Base-by-base conservation (phyloP, 371 early-diverging fungal genomes). In the Mortierella sp. region DNA sequence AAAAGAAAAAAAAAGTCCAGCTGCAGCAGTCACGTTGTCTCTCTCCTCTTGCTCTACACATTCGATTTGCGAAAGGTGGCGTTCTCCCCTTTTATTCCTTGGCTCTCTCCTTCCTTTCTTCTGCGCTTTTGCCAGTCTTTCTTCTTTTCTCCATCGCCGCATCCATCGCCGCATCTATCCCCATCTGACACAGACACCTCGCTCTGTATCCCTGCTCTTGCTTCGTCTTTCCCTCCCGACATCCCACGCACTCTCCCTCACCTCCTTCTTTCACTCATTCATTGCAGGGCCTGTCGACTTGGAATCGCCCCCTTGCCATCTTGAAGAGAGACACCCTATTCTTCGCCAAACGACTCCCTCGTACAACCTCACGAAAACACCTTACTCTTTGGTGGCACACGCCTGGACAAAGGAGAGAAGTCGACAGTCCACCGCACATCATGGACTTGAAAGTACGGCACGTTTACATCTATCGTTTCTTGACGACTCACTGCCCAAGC, bases 391-490 rank as follows among this genome's bases (percentile, higher is more conserved):
- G 34, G 63, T 31, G 34, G 19, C 16, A 19, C 19, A 63, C 4
- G 1, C 21, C 21, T 63, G 63, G 63, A 34, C 34, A 63, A 8
- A 34, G 63, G 63, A 63, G 21, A 34, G 13, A 19, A 42, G 68
- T 38, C 68, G 21, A 63, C 21, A 63, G 21, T 38, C 24, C 24
- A 24, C 44, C 24, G 0, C 21, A 38, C 38, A 68, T 5, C 21
- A 68, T 68, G 68, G 68, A 68, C 68, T 38, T 38, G 38, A 68
- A 68, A 38, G 68, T 68, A 68, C 38, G 68, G 44, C 34, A 21
- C 24, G 4, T 8, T 31, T 31, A 24, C 19, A 38, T 38, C 1
- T 38, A 38, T 24, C 9, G 5, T 8, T 4, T 42, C 21, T 10
- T 42, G 24, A 42, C 11, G 3, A 68, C 6, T 63, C 1, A 0